phyloP scores from a whole-genome alignment of 1,139 yeast species.

The Yarrowia galli region DNA sequence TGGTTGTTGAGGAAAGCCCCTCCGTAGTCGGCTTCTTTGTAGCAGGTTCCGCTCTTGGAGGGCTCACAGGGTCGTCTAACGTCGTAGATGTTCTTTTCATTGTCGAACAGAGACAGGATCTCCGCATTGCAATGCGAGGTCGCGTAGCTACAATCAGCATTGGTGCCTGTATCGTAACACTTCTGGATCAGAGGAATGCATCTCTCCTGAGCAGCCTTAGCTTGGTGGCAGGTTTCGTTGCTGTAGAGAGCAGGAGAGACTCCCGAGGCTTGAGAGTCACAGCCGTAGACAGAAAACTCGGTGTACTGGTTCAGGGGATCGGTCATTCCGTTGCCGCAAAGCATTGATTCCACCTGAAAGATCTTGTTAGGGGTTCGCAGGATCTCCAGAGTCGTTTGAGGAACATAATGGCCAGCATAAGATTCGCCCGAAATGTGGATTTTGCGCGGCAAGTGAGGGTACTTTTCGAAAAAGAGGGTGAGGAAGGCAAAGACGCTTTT shows the following conservation, averaged over 20 bases:
- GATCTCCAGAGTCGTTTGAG: slow-evolving; percentile 46
- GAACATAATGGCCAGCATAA: slow-evolving; percentile 79
- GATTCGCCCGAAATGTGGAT: slow-evolving; percentile 82
- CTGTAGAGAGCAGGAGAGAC: slow-evolving; percentile 62
- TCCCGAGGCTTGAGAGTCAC: slow-evolving; percentile 77
- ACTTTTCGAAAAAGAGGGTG: slow-evolving; percentile 69
- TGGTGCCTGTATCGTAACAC: slow-evolving; percentile 16
- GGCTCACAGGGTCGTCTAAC: slow-evolving; percentile 24
- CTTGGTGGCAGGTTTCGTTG: slow-evolving; percentile 54
- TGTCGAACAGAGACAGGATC: slow-evolving; percentile 5
- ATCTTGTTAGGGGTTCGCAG: slow-evolving; percentile 2
- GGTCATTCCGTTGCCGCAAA: slow-evolving; percentile 78
- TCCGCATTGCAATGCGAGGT: slow-evolving; percentile 23
- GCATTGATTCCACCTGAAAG: slow-evolving; percentile 65
- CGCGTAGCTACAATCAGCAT: slow-evolving; percentile 16
- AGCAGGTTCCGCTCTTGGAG: slow-evolving; percentile 18
- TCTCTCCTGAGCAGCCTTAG: slow-evolving; percentile 46
- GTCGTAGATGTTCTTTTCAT: slow-evolving; percentile 10
- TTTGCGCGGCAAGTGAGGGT: slow-evolving; percentile 51
- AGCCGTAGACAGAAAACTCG: slow-evolving; percentile 74
- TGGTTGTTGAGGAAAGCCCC: slow-evolving; percentile 10
- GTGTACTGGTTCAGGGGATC: slow-evolving; percentile 68
- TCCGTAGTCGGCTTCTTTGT: slow-evolving; percentile 17
- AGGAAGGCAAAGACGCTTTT: slow-evolving; percentile 71
- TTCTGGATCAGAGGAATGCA: slow-evolving; percentile 29